These are phyloP conservation scores for Dalechampia spathulata DNA, from an alignment of 441 rosid species.

Conservation along the genomic window DNA sequence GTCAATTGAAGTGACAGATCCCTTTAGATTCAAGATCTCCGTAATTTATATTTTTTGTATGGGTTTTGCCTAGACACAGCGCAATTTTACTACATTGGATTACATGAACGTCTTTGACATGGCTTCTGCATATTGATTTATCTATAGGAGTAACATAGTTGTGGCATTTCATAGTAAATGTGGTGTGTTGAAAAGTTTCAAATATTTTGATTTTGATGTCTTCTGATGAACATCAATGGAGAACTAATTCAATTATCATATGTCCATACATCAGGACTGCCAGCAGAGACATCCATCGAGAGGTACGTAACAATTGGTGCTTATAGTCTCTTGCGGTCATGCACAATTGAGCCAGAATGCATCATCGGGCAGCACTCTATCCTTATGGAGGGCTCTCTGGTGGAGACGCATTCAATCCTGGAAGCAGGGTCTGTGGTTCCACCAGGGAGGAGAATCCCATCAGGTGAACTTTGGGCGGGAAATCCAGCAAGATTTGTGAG, in stretches of 20 bases:
- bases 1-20: background rate
- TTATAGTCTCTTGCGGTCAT: slow-evolving; percentile 73
- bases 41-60: no score
- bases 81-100: background rate
- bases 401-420: slow-evolving; percentile 86
- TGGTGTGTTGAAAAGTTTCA: background rate
- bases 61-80: background rate
- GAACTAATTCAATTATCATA: slow-evolving; percentile 4
- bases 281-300: slow-evolving; percentile 82
- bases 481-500: slow-evolving; percentile 92
- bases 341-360: slow-evolving; percentile 98
- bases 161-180: no score
- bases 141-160: no score
- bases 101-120: background rate
- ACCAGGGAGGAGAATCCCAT: slow-evolving; percentile 95
- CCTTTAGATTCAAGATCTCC: no score
- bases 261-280: slow-evolving; percentile 54
- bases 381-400: slow-evolving; percentile 96
- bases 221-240: background rate
- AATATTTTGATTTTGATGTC: background rate
- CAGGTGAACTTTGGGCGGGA: slow-evolving; percentile 98
- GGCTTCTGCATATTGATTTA: background rate
- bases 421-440: slow-evolving; percentile 98
- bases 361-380: slow-evolving; percentile 93
- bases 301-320: slow-evolving; percentile 93